Conservation (phyloP, 305 asterid genomes). For the Vinca major region DNA sequence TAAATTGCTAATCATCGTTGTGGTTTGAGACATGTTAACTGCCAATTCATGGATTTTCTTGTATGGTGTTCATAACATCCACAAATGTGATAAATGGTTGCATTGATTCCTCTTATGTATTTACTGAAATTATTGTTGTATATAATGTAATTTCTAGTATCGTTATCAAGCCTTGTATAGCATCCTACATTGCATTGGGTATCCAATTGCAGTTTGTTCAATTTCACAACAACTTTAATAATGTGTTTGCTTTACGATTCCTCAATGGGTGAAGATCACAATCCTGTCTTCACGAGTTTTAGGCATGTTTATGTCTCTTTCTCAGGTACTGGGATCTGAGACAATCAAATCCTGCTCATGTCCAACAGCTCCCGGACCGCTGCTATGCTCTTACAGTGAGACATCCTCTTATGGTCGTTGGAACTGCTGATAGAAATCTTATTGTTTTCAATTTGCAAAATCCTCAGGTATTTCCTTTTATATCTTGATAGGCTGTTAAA, state of each 20-base stretch:
- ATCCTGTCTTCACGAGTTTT: background rate
- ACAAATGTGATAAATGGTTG: background rate
- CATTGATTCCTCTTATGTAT: background rate
- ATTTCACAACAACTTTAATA: background rate
- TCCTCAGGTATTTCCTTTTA: constrained; percentile 62
- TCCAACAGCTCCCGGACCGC: constrained; percentile 88
- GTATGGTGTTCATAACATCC: background rate
- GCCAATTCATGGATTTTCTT: background rate
- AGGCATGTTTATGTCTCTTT: constrained; percentile 8
- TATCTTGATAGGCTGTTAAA: constrained; percentile 4
- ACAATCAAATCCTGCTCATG: constrained; percentile 74
- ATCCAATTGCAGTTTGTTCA: background rate
- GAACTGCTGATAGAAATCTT: constrained; percentile 82
- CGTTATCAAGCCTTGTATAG: background rate
- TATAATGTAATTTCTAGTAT: background rate
- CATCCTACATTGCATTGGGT: background rate
- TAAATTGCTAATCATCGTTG: background rate
- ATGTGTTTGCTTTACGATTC: background rate
- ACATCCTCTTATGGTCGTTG: constrained; percentile 93
- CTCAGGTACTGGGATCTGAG: constrained; percentile 92
- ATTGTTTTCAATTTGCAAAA: constrained; percentile 81
- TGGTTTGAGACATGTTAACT: background rate
- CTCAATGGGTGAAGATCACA: background rate
- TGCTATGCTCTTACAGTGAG: constrained; percentile 86
- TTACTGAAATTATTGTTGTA: background rate